These are phyloP conservation scores for Populus pruinosa DNA, from an alignment of 345 rosid species.

Conservation along the genomic window DNA sequence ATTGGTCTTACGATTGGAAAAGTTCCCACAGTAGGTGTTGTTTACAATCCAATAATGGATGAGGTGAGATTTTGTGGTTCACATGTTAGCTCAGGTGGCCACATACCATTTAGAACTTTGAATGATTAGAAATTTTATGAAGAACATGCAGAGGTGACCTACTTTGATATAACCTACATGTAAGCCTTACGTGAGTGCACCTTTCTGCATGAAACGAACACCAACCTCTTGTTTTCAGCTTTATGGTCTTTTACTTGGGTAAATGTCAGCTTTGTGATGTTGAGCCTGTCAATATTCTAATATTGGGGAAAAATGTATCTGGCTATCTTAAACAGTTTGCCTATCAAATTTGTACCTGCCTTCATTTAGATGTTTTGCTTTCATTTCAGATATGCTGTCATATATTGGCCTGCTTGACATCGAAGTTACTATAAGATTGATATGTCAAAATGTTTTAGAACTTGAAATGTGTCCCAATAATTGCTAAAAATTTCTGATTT, in stretches of 20 bases:
- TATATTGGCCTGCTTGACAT: not conserved
- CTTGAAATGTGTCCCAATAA: not conserved
- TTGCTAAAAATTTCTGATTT: slow-evolving; percentile 8
- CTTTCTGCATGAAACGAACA: not conserved
- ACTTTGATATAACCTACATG: not conserved
- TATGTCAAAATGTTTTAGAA: not conserved
- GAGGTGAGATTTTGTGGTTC: slow-evolving; percentile 53
- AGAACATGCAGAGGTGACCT: not conserved
- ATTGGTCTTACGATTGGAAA: slow-evolving; percentile 90
- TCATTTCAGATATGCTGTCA: not conserved
- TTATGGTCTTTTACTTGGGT: not conserved
- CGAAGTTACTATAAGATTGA: not conserved
- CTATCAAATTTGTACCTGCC: not conserved
- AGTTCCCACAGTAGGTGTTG: slow-evolving; percentile 82
- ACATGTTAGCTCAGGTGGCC: not conserved
- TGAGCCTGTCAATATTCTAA: not conserved
- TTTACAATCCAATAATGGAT: slow-evolving; percentile 84
- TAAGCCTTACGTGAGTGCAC: not conserved
- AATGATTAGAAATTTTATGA: not conserved
- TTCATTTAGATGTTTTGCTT: not conserved
- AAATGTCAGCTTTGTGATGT: not conserved
- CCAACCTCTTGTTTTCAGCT: not conserved
- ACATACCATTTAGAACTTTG: not conserved
- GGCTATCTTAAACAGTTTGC: not conserved
- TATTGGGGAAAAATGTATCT: not conserved